A percentile compares a stretch with the other conserved stretches of the same genome.
phyloP scores from a whole-genome alignment of 192 early-diverging fungal species.

The Backusella morwellensis region DNA sequence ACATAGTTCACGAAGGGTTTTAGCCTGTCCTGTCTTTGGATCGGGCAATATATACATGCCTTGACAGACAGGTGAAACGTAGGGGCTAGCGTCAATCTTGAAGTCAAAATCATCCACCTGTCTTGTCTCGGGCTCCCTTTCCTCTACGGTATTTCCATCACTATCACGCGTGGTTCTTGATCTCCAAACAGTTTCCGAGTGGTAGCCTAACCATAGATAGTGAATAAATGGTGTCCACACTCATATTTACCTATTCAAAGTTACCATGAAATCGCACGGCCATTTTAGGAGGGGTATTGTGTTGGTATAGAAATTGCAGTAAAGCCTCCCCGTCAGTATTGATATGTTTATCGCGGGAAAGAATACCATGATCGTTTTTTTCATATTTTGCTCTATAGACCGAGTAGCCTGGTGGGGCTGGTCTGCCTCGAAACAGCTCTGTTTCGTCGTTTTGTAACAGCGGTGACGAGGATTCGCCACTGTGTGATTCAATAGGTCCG shows the following conservation, averaged over 20 bases:
- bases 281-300: slow-evolving; percentile 31
- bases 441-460: neutral
- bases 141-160: slow-evolving; percentile 26
- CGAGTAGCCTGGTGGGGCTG: slow-evolving; percentile 31
- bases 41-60: slow-evolving; percentile 35
- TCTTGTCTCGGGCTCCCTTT: slow-evolving; percentile 25
- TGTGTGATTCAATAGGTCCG: neutral
- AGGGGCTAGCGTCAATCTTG: slow-evolving; percentile 26
- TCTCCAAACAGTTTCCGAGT: slow-evolving; percentile 27
- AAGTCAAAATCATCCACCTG: slow-evolving; percentile 34
- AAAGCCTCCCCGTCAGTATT: slow-evolving; percentile 37
- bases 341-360: slow-evolving; percentile 36
- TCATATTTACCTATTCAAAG: neutral
- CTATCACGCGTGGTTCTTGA: slow-evolving; percentile 14
- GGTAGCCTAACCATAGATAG: slow-evolving; percentile 16
- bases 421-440: slow-evolving; percentile 12
- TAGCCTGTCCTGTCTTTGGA: slow-evolving; percentile 16
- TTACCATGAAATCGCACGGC: slow-evolving; percentile 6
- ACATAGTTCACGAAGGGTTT: slow-evolving; percentile 32
- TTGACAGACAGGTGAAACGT: slow-evolving; percentile 32
- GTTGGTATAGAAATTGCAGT: slow-evolving; percentile 28
- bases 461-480: neutral
- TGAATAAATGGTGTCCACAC: neutral
- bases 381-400: slow-evolving; percentile 27
- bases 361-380: slow-evolving; percentile 10